phyloP scores from a whole-genome alignment of 176 grass and related monocot species.

The Oryza nivara region DNA sequence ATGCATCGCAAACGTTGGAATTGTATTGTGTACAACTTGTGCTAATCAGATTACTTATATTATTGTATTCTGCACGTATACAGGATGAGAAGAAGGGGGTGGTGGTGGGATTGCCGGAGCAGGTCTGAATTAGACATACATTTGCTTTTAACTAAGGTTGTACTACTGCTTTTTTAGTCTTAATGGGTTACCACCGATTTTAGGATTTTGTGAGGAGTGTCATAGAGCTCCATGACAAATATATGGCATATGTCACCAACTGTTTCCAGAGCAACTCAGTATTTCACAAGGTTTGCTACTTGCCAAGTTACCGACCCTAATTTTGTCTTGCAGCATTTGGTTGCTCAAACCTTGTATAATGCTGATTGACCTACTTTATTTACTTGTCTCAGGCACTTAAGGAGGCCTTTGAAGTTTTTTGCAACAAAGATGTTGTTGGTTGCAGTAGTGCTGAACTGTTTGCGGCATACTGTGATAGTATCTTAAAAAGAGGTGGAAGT shows the following conservation, averaged over 20 bases:
- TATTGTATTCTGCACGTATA: constrained; percentile 1
- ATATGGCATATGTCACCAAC: constrained; percentile 52
- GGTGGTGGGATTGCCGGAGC: constrained; percentile 47
- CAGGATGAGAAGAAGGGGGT: constrained; percentile 67
- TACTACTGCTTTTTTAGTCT: neutral
- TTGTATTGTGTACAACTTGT: neutral
- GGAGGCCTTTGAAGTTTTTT: constrained; percentile 70
- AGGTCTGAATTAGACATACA: constrained; percentile 49
- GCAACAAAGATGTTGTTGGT: constrained; percentile 72
- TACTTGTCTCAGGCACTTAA: constrained; percentile 53
- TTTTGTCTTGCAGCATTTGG: neutral
- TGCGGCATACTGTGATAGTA: constrained; percentile 67
- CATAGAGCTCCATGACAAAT: constrained; percentile 76
- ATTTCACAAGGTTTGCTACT: constrained; percentile 72
- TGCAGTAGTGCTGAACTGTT: constrained; percentile 63
- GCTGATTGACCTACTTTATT: neutral
- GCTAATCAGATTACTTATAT: constrained; percentile 11
- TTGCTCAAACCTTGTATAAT: neutral
- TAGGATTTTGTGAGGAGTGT: constrained; percentile 75
- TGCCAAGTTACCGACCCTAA: neutral
- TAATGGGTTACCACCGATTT: constrained; percentile 11
- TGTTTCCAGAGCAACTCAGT: constrained; percentile 64
- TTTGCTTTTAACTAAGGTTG: neutral
- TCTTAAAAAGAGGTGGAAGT: constrained; percentile 68
- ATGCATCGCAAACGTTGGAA: too few relatives aligned